These are phyloP conservation scores for Russula sp. DNA, from an alignment of 768 basidiomycete species.

Conservation along the genomic window DNA sequence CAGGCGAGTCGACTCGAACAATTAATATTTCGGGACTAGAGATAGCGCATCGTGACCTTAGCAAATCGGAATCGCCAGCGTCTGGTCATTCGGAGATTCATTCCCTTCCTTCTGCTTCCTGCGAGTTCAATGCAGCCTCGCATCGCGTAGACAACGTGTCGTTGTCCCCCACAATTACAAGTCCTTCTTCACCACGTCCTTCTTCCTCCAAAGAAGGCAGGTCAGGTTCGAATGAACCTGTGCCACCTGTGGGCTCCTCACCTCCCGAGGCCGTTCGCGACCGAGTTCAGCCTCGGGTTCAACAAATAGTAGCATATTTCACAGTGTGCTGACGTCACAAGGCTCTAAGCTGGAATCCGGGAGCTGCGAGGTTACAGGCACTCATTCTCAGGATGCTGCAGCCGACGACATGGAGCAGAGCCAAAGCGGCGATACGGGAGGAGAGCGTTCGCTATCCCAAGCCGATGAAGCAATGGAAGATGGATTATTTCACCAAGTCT, in stretches of 20 bases:
- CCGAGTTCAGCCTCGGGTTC: slow-evolving; percentile 40
- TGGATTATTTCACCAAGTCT: slow-evolving; percentile 12
- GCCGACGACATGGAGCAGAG: not conserved
- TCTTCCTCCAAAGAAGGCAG: slow-evolving; percentile 19
- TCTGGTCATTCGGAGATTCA: slow-evolving; percentile 25
- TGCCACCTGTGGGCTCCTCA: slow-evolving; percentile 74
- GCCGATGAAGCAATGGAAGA: not conserved
- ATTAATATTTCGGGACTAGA: slow-evolving; percentile 56
- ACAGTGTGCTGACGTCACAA: slow-evolving; percentile 49
- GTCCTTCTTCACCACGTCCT: slow-evolving; percentile 31
- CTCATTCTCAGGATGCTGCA: slow-evolving; percentile 10
- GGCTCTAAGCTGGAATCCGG: not conserved
- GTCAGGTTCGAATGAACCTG: slow-evolving; percentile 56
- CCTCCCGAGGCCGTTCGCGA: slow-evolving; percentile 46
- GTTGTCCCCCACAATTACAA: slow-evolving; percentile 51
- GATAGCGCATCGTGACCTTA: slow-evolving; percentile 50
- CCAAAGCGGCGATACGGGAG: not conserved
- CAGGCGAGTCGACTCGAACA: slow-evolving; percentile 42
- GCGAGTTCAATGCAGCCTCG: not conserved
- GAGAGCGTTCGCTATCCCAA: not conserved
- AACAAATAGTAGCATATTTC: slow-evolving; percentile 67
- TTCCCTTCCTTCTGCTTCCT: slow-evolving; percentile 21
- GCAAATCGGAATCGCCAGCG: slow-evolving; percentile 28
- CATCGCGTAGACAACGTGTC: slow-evolving; percentile 30
- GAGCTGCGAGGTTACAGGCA: not conserved